A percentile compares a stretch with the other conserved stretches of the same genome.
phyloP scores from a whole-genome alignment of 805 yeast species.

The Candida nanaspora region DNA sequence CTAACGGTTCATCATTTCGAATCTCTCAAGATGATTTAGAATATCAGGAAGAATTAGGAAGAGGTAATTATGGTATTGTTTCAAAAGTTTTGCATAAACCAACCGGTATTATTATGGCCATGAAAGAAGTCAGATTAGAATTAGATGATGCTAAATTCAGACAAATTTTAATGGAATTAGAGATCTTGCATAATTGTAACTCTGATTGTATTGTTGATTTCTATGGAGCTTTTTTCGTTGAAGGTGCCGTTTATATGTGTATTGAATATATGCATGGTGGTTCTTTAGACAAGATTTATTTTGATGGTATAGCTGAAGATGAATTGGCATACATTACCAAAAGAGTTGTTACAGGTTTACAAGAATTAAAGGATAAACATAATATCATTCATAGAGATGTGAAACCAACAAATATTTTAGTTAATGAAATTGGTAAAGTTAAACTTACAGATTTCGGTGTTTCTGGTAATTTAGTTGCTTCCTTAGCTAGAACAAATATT shows the following conservation, averaged over 20 bases:
- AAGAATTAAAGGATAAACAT: slow-evolving; percentile 79
- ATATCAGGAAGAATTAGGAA: slow-evolving; percentile 81
- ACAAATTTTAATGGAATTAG: slow-evolving; percentile 94
- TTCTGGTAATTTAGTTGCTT: slow-evolving; percentile 89
- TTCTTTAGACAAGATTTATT: slow-evolving; percentile 80
- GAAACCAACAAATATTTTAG: slow-evolving; percentile 89
- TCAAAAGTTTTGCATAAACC: slow-evolving; percentile 90
- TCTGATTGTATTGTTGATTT: slow-evolving; percentile 92
- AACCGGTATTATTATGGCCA: slow-evolving; percentile 88
- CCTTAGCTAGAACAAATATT: slow-evolving; percentile 88
- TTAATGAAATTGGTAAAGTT: slow-evolving; percentile 71
- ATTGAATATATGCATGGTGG: slow-evolving; percentile 98
- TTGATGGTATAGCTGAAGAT: slow-evolving; percentile 67
- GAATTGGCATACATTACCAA: slow-evolving; percentile 75
- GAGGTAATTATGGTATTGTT: slow-evolving; percentile 96
- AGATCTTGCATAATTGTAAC: slow-evolving; percentile 83
- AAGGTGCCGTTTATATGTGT: slow-evolving; percentile 97
- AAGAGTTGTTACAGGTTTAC: slow-evolving; percentile 74
- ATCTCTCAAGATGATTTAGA: slow-evolving; percentile 81
- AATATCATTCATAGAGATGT: slow-evolving; percentile 95
- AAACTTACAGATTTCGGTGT: slow-evolving; percentile 96
- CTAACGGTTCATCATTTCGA: slow-evolving; percentile 79
- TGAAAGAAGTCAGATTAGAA: slow-evolving; percentile 93
- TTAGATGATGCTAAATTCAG: slow-evolving; percentile 89
- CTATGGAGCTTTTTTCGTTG: slow-evolving; percentile 95